Evolutionary conservation across 2,329 filamentous ascomycete genomes (phyloP), one percentile per base, ranked within the genome.

Genomic region (Rutstroemia sp.): DNA sequence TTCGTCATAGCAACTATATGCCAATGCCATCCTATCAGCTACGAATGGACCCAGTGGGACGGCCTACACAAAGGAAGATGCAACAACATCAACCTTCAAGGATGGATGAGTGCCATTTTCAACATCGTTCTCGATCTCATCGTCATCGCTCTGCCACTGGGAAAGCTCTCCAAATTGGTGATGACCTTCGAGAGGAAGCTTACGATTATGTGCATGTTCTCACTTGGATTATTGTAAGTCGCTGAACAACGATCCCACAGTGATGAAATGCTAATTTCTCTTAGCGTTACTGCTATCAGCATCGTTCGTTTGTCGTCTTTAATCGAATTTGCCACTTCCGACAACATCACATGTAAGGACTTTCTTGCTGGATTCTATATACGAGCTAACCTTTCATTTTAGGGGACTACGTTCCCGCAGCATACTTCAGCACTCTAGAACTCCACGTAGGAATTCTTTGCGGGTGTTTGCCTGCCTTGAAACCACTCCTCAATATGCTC

Each of bases 21-120:
- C 6, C 37, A 51, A 48, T 82, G 80, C 65, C 66, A 61, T 1
- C 80, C 80, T 0, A 68, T 83, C 25, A 67, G 65, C 12, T 75
- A 73, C 57, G 77, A 75, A 64, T 84, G 81, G 81, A 70, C 66
- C 0, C 69, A 69, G 23, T 83, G 79, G 78, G 73, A 78, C 46
- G 72, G 73, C 1, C 66, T 73, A 50, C 69, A 74, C 25, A 7
- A 64, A 0, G 80, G 80, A 0, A 66, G 58, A 1, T 84, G 81
- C 58, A 66, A 77, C 27, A 71, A 78, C 57, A 68, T 77, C 58
- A 79, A 78, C 55, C 67, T 70, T 2, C 70, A 81, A 6, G 73
- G 70, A 0, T 81, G 76, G 74, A 71, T 75, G 34, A 76, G 78
- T 34, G 79, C 79, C 0, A 73, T 64, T 21, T 73, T 80, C 56